These are phyloP conservation scores for Chytriomyces sp. DNA, from an alignment of 192 early-diverging fungal genomes.

Conservation along the genomic window DNA sequence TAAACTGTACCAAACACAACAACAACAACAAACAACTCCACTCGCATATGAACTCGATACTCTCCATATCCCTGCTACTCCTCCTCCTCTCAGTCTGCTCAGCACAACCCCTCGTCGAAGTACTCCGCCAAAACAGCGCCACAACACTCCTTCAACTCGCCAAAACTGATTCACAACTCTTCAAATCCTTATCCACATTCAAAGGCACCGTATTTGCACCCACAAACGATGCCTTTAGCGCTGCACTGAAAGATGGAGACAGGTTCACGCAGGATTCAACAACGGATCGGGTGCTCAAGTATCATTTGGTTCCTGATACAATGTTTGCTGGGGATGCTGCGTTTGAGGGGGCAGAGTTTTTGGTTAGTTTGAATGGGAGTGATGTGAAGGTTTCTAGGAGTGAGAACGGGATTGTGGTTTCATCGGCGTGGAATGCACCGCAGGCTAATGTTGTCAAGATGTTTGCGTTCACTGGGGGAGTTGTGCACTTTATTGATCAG, in stretches of 20 bases:
- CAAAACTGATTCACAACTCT: not conserved
- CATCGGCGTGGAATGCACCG: not conserved
- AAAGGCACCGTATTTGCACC: slow-evolving; percentile 40
- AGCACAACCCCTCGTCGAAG: slow-evolving; percentile 26
- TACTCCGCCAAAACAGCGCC: not conserved
- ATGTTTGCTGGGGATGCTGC: not conserved
- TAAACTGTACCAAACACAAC: too few relatives aligned
- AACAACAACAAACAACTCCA: too few relatives aligned
- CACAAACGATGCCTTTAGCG: slow-evolving; percentile 28
- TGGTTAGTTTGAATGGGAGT: slow-evolving; percentile 14
- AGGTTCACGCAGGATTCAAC: not conserved
- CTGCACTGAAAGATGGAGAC: not conserved
- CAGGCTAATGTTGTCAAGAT: slow-evolving; percentile 38
- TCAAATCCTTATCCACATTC: slow-evolving; percentile 19
- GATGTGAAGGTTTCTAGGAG: slow-evolving; percentile 3
- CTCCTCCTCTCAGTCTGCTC: not conserved
- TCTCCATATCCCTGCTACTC: not conserved
- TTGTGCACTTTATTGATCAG: slow-evolving; percentile 49
- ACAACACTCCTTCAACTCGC: slow-evolving; percentile 27
- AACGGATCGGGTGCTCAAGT: not conserved
- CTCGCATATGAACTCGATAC: not conserved
- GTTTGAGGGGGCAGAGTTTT: slow-evolving; percentile 7
- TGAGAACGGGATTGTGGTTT: not conserved
- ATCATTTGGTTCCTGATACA: slow-evolving; percentile 19
- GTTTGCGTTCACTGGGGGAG: slow-evolving; percentile 35